Evolutionary conservation across 108 stramenopile species (phyloP), one percentile per base, ranked within the genome.

Genomic region (Nitzschia palea): DNA sequence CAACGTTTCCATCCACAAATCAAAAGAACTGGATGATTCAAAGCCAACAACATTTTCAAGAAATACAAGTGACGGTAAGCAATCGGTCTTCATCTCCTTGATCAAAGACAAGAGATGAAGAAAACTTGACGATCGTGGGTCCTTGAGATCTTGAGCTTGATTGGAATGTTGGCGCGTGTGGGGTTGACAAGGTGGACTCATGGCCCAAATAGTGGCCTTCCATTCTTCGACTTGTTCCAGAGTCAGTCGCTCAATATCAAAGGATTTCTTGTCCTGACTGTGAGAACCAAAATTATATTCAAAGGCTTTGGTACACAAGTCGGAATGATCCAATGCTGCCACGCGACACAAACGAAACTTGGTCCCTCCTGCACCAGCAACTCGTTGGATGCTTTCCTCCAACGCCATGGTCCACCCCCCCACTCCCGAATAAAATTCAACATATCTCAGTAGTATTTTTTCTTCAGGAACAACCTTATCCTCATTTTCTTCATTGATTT

Each of bases 401-500:
- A 93, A 64, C 6, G 93, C 93, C 65, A 83, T 81, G 4, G 84
- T 80, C 93, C 93, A 94, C 3, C 96, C 96, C 10, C 96, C 96
- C 17, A 96, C 80, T 12, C 96, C 96, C n/a, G 88, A 88, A 79
- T 91, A 96, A 73, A 96, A 95, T 73, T 96, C 93, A 32, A 93
- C 77, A 59, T 87, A 92, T 4, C 44, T 45, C 14, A 74, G 32
- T 0, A 51, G 53, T 4, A 18, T 51, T 14, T 17, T 25, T 18
- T 60, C 59, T 0, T 25, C 20, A 23, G 4, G 18, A 48, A 48
- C 8, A 14, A 40, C 37, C 37, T 40, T 14, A 8, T 40, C 37
- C 14, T 8, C 14, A 40, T 8, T 14, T 10, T 8, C 8, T 10
- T 40, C 47, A 20, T 48, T 48, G 17, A 20, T 4, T 48, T 20